A percentile compares a stretch with the other conserved stretches of the same genome.
These are phyloP conservation scores for Fraxinus anomala DNA, from an alignment of 257 asterid species.

Conservation along the genomic window DNA sequence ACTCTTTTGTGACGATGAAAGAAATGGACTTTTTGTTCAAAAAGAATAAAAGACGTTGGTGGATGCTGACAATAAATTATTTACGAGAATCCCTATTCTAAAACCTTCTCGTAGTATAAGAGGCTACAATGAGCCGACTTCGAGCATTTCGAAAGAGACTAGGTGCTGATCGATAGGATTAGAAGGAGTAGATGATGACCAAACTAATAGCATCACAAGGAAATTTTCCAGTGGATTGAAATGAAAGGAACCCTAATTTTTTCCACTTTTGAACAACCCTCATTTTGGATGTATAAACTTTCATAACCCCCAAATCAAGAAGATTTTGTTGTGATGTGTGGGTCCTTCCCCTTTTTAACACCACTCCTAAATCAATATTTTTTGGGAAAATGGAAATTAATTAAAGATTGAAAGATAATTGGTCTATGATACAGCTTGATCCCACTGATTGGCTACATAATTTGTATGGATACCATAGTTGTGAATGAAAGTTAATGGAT, in stretches of 20 bases:
- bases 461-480: not conserved
- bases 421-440: not conserved
- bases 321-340: not conserved
- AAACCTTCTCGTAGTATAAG: too few relatives aligned
- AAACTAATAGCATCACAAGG: too few relatives aligned
- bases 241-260: conserved; percentile 2
- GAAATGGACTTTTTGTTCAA: too few relatives aligned
- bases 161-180: too few relatives aligned
- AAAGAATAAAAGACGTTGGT: too few relatives aligned
- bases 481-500: not conserved
- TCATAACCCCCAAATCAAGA: not conserved
- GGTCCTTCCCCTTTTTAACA: not conserved
- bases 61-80: too few relatives aligned
- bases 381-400: not conserved
- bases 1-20: too few relatives aligned
- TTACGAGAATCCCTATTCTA: too few relatives aligned
- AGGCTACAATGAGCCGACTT: too few relatives aligned
- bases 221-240: conserved; percentile 8
- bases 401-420: not conserved
- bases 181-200: too few relatives aligned
- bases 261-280: not conserved
- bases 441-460: not conserved
- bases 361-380: not conserved
- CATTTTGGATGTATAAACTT: not conserved
- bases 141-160: too few relatives aligned